Base-by-base conservation (phyloP, 2,329 filamentous ascomycete species). In the Xylariaceae sp. region DNA sequence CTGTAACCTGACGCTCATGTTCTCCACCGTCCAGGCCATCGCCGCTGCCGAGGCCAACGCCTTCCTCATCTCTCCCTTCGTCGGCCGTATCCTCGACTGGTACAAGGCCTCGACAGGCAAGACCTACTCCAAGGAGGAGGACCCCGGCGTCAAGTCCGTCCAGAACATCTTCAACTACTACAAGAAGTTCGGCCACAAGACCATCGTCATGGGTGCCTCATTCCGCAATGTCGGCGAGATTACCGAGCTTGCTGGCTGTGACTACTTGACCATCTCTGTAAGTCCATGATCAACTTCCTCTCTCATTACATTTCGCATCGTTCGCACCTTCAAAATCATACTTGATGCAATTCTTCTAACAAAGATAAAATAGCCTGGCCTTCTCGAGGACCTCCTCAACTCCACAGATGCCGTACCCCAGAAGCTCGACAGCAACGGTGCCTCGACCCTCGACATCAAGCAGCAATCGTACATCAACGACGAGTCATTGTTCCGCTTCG, bases 181-280 rank as follows among this genome's bases (percentile, higher is more conserved):
- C 86, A 98, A 98, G 88, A 97, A 97, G 82, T 88, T 77, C 71
- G 89, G 87, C 71, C 96, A 98, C 85, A 95, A 95, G 64, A 98
- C 93, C 71, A 96, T 97, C 63, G 93, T 98, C 74, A 98, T 98
- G 93, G 93, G 93, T 66, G 93, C 93, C 60, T 96, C 91, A 33
- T 98, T 98, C 89, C 85, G 93, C 70, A 97, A 86, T 79, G 76
- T 76, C 54, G 93, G 93, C 65, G 93, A 98, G 79, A 95, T 98
- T 73, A 97, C 89, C 38, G 93, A 98, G 80, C 83, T 98, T 53
- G 92, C 92, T 67, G 93, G 93, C 67, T 96, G 91, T 70, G 93
- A 98, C 74, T 98, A 98, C 80, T 79, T 98, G 64, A 98, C 93
- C 69, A 98, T 98, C 73, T 88, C 93, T 33, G 86, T 90, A 78